Evolutionary conservation across 805 yeast genomes (phyloP).

Genomic region (Ogataea henricii): DNA sequence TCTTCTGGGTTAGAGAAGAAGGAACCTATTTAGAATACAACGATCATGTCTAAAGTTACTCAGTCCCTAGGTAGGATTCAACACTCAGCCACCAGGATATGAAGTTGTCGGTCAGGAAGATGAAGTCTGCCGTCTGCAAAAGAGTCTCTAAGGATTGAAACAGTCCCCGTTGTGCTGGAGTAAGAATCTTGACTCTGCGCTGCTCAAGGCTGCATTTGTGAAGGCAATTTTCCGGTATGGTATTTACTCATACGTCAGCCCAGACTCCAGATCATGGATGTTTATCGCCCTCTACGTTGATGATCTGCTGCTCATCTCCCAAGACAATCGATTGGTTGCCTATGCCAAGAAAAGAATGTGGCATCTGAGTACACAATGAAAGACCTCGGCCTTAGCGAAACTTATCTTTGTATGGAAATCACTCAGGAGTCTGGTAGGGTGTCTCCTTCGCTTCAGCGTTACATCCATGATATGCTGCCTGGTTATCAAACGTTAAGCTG

Average conservation of each 20-base stretch:
- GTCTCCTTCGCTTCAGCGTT: not conserved
- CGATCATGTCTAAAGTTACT: too few relatives aligned
- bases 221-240: not conserved
- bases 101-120: not conserved
- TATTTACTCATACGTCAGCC: not conserved
- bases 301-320: not conserved
- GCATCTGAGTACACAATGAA: not conserved
- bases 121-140: not conserved
- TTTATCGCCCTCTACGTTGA: constrained; percentile 4
- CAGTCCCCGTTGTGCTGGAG: constrained; percentile 6
- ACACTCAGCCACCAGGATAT: not conserved
- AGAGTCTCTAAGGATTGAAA: constrained; percentile 2
- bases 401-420: constrained; percentile 9
- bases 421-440: not conserved
- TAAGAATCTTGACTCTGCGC: not conserved
- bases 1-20: too few relatives aligned
- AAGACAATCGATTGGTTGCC: not conserved
- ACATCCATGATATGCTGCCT: not conserved
- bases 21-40: too few relatives aligned
- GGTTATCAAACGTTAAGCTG: not conserved
- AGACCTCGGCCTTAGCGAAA: constrained; percentile 5
- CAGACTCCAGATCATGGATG: not conserved
- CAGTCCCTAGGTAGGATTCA: too few relatives aligned
- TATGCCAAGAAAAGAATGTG: not conserved
- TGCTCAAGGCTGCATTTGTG: not conserved